Evolutionary conservation across 371 early-diverging fungal species (phyloP), one percentile per base, ranked within the genome.

Genomic region (Gilbertella persicaria): DNA sequence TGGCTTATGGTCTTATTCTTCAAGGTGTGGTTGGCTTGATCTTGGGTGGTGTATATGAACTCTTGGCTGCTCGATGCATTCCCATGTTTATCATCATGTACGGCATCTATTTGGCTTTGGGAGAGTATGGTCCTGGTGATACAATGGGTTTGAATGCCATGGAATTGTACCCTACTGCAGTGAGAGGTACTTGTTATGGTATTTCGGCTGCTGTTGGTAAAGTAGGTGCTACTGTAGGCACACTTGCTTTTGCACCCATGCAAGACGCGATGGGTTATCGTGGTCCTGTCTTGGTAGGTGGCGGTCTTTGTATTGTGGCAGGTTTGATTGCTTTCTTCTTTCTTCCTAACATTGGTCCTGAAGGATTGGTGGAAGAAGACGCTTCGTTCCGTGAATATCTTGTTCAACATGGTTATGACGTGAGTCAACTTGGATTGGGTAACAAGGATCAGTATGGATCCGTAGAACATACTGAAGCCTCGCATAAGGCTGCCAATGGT

Each of bases 71-170:
- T 1, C 79, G 73, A 58, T 79, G 69, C 45, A 60, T 80, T 47
- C 82, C 82, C 17, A 64, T 80, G 71, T 86, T 86, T 58, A 79
- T 86, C 42, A 67, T 86, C 36, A 66, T 84, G 57, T 86, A 84
- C 44, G 86, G 85, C 35, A 30, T 84, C 39, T 84, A 80, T 46
- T 66, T 83, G 52, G 73, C 77, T 35, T 66, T 78, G 41, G 83
- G 80, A 35, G 82, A 86, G 49, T 81, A 79, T 42, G 84, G 83
- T 24, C 81, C 84, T 23, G 86, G 86, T n/a, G 36, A 49, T 35
- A 72, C 70, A 47, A 71, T 84, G 62, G 82, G 81, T 19, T 61
- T 82, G 16, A 79, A 79, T 45, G 75, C 80, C 1, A 78, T 80
- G 52, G 84, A 83, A 53, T 29, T 73, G 5, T 77, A 64, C 41